phyloP scores from a whole-genome alignment of 2,329 filamentous ascomycete species.

The Botrytis galanthina region DNA sequence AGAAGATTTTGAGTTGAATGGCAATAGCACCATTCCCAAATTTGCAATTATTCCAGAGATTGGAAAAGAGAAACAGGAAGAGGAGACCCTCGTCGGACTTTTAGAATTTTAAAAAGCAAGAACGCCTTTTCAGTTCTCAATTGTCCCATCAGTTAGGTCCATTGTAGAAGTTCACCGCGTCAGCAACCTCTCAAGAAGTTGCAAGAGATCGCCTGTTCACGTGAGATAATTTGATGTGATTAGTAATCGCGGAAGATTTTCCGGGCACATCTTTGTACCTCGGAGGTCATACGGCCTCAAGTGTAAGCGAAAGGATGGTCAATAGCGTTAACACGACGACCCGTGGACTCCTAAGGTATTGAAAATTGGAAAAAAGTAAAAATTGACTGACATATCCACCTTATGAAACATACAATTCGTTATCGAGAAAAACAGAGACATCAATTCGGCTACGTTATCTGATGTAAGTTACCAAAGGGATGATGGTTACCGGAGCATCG shows the following conservation, averaged over 20 bases:
- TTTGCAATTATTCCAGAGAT: neutral
- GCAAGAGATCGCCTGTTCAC: neutral
- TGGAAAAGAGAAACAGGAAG: neutral
- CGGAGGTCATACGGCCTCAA: neutral
- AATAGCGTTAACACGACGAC: neutral
- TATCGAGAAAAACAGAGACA: neutral
- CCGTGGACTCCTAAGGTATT: neutral
- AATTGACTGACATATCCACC: neutral
- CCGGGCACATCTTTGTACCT: neutral
- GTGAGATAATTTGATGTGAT: neutral
- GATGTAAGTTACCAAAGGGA: neutral
- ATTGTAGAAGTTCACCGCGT: neutral
- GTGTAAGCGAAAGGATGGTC: neutral
- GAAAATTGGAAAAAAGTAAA: no score
- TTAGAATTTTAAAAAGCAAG: neutral
- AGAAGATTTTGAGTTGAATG: neutral
- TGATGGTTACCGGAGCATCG: neutral
- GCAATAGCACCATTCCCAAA: neutral
- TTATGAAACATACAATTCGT: neutral
- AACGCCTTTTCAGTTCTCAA: neutral
- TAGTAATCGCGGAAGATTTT: neutral
- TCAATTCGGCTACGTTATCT: neutral
- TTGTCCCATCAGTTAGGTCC: neutral
- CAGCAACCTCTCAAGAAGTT: neutral
- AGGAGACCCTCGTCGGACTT: neutral